These are phyloP conservation scores for Diaporthe sp. DNA, from an alignment of 2,329 filamentous ascomycete genomes.

Conservation along the genomic window DNA sequence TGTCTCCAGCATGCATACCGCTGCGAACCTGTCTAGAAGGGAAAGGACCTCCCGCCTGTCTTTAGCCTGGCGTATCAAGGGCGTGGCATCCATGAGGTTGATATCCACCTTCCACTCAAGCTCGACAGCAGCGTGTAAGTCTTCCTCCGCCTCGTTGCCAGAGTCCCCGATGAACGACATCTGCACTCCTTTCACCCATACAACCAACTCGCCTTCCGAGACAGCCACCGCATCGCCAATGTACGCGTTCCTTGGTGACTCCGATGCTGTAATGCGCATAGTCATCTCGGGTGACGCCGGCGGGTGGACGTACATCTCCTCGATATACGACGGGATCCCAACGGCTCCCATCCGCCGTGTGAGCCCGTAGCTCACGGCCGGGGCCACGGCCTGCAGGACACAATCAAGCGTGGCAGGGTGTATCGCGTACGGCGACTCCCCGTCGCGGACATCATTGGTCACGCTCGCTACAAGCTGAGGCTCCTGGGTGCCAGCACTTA, in stretches of 20 bases:
- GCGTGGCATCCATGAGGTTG: not conserved
- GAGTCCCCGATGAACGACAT: not conserved
- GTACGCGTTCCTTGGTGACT: not conserved
- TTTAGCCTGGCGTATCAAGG: not conserved
- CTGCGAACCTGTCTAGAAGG: not conserved
- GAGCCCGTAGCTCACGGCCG: not conserved
- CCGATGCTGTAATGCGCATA: not conserved
- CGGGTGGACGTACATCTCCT: constrained; percentile 42
- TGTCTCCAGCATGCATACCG: not conserved
- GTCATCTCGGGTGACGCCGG: not conserved
- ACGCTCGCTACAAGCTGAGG: constrained; percentile 2
- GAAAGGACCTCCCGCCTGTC: not conserved
- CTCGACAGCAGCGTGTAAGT: constrained; percentile 18
- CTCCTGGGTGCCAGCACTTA: not conserved
- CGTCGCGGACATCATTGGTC: not conserved
- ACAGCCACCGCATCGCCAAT: not conserved
- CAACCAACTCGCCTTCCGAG: not conserved
- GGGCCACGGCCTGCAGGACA: not conserved
- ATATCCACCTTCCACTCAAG: constrained; percentile 9
- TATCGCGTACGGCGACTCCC: constrained; percentile 9
- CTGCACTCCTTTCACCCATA: not conserved
- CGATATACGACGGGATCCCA: constrained; percentile 48
- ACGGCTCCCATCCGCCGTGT: constrained; percentile 36
- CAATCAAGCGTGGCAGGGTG: constrained; percentile 29
- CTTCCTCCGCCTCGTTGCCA: not conserved